Evolutionary conservation across 2,329 filamentous ascomycete genomes (phyloP), one percentile per base, ranked within the genome.

Genomic region (Sclerotinia subarctica): DNA sequence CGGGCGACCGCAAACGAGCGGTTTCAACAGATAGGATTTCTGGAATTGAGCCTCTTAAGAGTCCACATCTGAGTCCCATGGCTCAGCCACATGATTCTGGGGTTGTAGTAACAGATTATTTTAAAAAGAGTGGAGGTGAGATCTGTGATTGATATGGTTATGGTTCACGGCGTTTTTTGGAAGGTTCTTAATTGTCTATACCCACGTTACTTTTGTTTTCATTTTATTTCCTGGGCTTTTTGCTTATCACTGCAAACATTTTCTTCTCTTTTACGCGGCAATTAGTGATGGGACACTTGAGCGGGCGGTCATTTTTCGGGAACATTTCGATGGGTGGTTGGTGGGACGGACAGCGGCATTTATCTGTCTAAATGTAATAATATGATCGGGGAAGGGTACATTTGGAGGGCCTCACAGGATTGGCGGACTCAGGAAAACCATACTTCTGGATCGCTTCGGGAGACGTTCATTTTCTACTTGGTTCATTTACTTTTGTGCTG

Each of bases 1-100:
- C 83, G 6, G 79, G 80, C 53, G 84, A 82, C 75, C 71, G 52
- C 79, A 82, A 71, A 46, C 51, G n/a, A 66, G 24, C 38, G 29
- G 24, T 35, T 32, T 47, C 51, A 15, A 26, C 60, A 13, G 60
- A 64, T 24, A 38, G 69, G 42, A 49, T 60, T 60, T 29, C 58
- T 24, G 58, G 58, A 3, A 52, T 69, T 19, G 56, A 53, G 26
- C 69, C 62, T 47, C 57, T 64, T 26, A 69, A 64, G 32, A n/a
- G 54, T 52, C 56, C 56, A 62, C 21, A 60, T 35, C 21, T 19
- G 35, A 49, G 44, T 29, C 17, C 26, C 19, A 67, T 15, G 19
- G 47, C 49, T 42, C 47, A 67, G 19, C 47, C 47, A 38, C 65
- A 67, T 32, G 47, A 67, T 67, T 67, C 65, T 32, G 64, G 56